Base-by-base conservation (phyloP, 352 stramenopile genomes). In the Phytopythium oedochilum region DNA sequence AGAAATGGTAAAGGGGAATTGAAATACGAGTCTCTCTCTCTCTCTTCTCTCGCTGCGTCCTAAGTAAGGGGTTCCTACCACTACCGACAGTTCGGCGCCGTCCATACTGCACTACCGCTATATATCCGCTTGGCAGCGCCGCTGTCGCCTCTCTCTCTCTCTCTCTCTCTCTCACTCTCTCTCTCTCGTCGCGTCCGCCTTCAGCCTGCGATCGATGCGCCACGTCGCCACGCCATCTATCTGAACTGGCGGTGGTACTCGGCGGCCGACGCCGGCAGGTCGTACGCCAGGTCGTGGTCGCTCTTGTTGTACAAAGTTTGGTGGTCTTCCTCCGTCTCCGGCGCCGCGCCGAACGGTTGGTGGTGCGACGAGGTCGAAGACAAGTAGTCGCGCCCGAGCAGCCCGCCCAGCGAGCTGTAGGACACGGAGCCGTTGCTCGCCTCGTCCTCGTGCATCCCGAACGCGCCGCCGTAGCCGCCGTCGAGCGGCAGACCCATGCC, bases 371-470 rank as follows among this genome's bases (percentile, higher is more conserved):
- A 59, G 29, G 70, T 60, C 17, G 70, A 58, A 23, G 78, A 56
- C 29, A 75, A 59, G 55, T 83, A 92, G 28, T 84, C 68, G 52
- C 63, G 70, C 39, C 78, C 61, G 47, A 92, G 68, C 62, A 87
- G 86, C n/a, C 73, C 74, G 9, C 74, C 66, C n/a, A 89, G 68
- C 22, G 78, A 74, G 31, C 65, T 69, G 64, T 88, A 89, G 7
- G 69, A 59, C 11, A 60, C 66, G 17, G 56, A 44, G 20, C 47
- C 63, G 38, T 54, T 50, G 20, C 64, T 61, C 14, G 32, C 35
- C 18, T 38, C 32, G 23, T 73, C 59, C 0, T 57, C 42, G 40
- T 61, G 64, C 59, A 83, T 73, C 36, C 68, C 68, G 55, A 82
- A 68, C 14, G 59, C 46, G 49, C 66, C 35, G 34, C 60, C 60